phyloP scores from a whole-genome alignment of 768 basidiomycete species.

The Amanita exitialis region DNA sequence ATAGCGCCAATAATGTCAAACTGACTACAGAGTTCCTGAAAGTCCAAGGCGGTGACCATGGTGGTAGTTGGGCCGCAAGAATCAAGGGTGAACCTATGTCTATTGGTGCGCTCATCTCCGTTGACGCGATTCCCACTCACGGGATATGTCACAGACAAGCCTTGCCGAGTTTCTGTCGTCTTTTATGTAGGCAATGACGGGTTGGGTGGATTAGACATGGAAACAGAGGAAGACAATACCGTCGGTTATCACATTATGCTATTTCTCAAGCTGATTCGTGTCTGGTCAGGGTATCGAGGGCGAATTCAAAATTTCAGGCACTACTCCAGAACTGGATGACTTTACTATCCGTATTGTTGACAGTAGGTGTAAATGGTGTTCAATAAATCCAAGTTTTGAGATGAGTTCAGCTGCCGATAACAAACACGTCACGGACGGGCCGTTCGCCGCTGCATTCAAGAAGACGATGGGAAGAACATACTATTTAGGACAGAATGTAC shows the following conservation, averaged over 20 bases:
- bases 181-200: constrained; percentile 90
- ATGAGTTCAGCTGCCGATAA: constrained; percentile 34
- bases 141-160: constrained; percentile 20
- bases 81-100: constrained; percentile 76
- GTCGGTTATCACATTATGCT: constrained; percentile 28
- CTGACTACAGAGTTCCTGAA: constrained; percentile 83
- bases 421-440: constrained; percentile 49
- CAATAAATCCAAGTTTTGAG: neutral
- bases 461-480: constrained; percentile 62
- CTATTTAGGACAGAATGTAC: constrained; percentile 51
- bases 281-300: constrained; percentile 59
- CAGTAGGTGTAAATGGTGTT: constrained; percentile 29
- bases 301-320: constrained; percentile 60
- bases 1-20: constrained; percentile 74
- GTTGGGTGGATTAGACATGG: constrained; percentile 71
- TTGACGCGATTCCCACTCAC: neutral
- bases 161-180: constrained; percentile 64
- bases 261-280: neutral
- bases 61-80: constrained; percentile 84
- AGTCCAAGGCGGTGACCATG: constrained; percentile 69
- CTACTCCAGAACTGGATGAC: constrained; percentile 69
- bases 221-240: constrained; percentile 65
- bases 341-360: constrained; percentile 77
- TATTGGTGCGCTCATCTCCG: constrained; percentile 30
- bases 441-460: constrained; percentile 45